Evolutionary conservation across 257 asterid genomes (phyloP).

Genomic region (Leonotis leonurus): DNA sequence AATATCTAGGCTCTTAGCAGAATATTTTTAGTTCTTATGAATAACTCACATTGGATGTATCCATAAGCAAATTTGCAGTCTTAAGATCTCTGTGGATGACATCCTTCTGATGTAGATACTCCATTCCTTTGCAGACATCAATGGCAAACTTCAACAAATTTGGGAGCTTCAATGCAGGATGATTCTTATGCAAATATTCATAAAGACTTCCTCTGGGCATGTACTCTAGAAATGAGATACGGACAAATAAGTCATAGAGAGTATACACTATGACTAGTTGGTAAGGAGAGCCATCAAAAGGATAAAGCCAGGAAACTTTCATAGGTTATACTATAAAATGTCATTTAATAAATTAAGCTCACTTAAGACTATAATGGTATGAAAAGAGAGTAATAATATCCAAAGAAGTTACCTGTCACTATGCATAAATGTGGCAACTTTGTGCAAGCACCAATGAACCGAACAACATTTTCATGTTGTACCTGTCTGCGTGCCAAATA

Average conservation of each 20-base stretch:
- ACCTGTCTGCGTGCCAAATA: slow-evolving; percentile 60
- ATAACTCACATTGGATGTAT: slow-evolving; percentile 49
- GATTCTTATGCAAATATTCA: slow-evolving; percentile 66
- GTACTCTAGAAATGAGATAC: slow-evolving; percentile 44
- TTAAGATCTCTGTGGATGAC: slow-evolving; percentile 87
- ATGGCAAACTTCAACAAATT: slow-evolving; percentile 67
- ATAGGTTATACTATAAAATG: neutral
- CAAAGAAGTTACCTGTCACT: slow-evolving; percentile 58
- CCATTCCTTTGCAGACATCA: slow-evolving; percentile 94
- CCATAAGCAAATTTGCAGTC: slow-evolving; percentile 86
- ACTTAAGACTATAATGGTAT: neutral
- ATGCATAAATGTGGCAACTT: slow-evolving; percentile 73
- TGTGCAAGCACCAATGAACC: slow-evolving; percentile 82
- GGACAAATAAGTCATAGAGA: slow-evolving; percentile 12
- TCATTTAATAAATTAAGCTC: slow-evolving; percentile 4
- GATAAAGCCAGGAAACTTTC: neutral
- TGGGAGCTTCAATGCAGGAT: slow-evolving; percentile 45
- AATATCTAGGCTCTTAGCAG: neutral
- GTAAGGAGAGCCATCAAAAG: neutral
- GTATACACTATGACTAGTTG: neutral
- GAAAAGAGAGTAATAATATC: slow-evolving; percentile 3
- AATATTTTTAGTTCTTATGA: neutral
- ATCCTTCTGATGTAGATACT: slow-evolving; percentile 71
- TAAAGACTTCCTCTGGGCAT: slow-evolving; percentile 87
- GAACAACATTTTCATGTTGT: slow-evolving; percentile 69